A percentile compares a stretch with the other conserved stretches of the same genome.
Evolutionary conservation across 768 basidiomycete species (phyloP).

Genomic region (Boletus barrowsii): DNA sequence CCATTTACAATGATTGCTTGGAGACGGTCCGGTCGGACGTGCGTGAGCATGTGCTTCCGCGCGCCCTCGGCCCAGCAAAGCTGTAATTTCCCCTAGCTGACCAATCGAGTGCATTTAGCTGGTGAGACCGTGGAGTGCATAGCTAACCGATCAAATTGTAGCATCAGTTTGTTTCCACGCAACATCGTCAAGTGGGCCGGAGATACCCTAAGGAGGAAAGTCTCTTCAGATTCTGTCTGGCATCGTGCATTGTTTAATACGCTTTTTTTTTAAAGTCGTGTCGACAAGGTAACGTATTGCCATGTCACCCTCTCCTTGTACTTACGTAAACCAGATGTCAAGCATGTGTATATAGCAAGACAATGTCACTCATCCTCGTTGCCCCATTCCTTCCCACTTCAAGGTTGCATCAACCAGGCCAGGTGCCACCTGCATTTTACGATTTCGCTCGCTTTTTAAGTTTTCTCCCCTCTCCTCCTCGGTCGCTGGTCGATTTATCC

Average conservation of each 20-base stretch:
- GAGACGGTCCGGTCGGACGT: constrained; percentile 34
- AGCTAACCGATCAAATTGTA: constrained; percentile 4
- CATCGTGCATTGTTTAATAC: constrained; percentile 3
- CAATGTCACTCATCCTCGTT: neutral
- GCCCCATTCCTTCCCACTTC: neutral
- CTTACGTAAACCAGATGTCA: constrained; percentile 15
- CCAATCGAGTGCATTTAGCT: constrained; percentile 1
- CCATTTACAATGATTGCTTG: constrained; percentile 56
- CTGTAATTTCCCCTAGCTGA: constrained; percentile 12
- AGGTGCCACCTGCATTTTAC: constrained; percentile 19
- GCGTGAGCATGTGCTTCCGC: constrained; percentile 7
- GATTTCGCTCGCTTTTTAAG: constrained; percentile 4
- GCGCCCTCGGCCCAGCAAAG: constrained; percentile 9
- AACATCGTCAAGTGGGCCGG: neutral
- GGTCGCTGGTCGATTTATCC: constrained; percentile 16
- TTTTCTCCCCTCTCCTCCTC: neutral
- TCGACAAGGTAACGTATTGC: constrained; percentile 23
- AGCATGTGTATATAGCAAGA: constrained; percentile 2
- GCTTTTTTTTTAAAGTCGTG: neutral
- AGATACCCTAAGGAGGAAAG: neutral
- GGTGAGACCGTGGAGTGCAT: neutral
- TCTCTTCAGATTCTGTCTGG: neutral
- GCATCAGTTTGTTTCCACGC: constrained; percentile 16
- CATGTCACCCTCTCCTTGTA: neutral
- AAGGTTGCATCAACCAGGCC: constrained; percentile 9